Base-by-base conservation (phyloP, 805 yeast genomes). In the Hanseniaspora lindneri region DNA sequence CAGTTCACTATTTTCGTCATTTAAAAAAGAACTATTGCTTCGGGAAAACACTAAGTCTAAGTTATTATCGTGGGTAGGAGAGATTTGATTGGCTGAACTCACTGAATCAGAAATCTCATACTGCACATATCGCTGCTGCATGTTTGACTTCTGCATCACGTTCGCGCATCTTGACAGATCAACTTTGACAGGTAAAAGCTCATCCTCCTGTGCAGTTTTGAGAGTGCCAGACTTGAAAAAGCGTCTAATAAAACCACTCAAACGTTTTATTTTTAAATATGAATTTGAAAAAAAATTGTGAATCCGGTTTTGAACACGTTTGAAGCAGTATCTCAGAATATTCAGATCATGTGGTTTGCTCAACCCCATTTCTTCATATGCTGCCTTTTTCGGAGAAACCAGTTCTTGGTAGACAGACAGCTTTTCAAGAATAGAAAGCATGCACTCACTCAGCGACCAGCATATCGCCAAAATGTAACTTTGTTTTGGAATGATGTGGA, bases 401-500 rank as follows among this genome's bases (percentile, higher is more conserved):
- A 59, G 36, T 37, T 62, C 66, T 50, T 56, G 59, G 41, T 54
- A 63, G 39, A 49, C 51, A 33, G 57, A 56, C 25, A 62, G 34
- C 39, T 58, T 58, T 13, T 54, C 58, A 7, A 58, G 27, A 2
- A 62, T 51, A 28, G 63, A 53, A 14, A 60, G 53, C 23, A 60
- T 44, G 3, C 64, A 53, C 44, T 67, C 71, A 34, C 60, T 59
- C 10, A 66, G 33, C 28, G 67, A 58, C 64, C 68, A 67, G 1
- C 59, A 58, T 11, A 64, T 53, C 3, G 71, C 73, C 52, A 67
- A 68, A 7, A 67, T 50, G 47, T 59, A 68, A 1, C 67, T 61
- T 53, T 68, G 70, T 40, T 66, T 59, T 36, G 66, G 69, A 2
- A 66, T 64, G n/a, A 69, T 58, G 42, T 67, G 69, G 69, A 71